These are phyloP conservation scores for Coprinellus aureogranulatus DNA, from an alignment of 768 basidiomycete genomes.

Conservation along the genomic window DNA sequence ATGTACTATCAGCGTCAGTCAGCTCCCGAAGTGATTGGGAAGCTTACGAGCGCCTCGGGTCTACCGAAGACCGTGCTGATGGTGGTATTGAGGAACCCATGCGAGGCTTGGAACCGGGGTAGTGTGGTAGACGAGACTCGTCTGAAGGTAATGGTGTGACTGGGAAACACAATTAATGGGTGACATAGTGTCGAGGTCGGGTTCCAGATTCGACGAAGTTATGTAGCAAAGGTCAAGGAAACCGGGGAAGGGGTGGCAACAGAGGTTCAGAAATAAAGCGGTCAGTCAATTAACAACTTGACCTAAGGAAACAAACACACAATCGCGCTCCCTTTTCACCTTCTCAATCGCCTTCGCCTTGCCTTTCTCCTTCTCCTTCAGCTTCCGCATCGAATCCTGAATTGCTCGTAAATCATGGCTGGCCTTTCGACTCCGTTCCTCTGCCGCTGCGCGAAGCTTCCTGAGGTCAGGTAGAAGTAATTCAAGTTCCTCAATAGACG, in stretches of 20 bases:
- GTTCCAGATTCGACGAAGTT: neutral
- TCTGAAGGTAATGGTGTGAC: constrained; percentile 51
- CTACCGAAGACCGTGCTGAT: constrained; percentile 54
- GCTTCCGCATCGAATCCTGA: constrained; percentile 71
- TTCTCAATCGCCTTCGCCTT: constrained; percentile 71
- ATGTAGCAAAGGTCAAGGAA: neutral
- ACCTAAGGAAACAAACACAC: constrained; percentile 48
- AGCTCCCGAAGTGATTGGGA: neutral
- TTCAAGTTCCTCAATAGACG: constrained; percentile 72
- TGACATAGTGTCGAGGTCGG: neutral
- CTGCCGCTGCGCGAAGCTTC: constrained; percentile 47
- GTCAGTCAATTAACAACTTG: constrained; percentile 5
- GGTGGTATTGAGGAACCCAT: constrained; percentile 42
- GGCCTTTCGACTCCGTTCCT: constrained; percentile 71
- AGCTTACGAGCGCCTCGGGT: constrained; percentile 63
- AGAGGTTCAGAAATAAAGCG: constrained; percentile 12
- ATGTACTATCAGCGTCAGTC: constrained; percentile 3
- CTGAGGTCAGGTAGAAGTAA: constrained; percentile 60
- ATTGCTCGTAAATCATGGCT: constrained; percentile 71
- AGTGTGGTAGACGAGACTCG: constrained; percentile 39
- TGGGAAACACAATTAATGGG: constrained; percentile 6
- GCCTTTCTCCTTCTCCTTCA: constrained; percentile 75
- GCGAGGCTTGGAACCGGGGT: constrained; percentile 42
- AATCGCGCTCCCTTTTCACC: constrained; percentile 70
- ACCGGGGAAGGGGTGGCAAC: too few relatives aligned